Conservation (phyloP, 2,329 filamentous ascomycete genomes). For the Scorias spongiosa region DNA sequence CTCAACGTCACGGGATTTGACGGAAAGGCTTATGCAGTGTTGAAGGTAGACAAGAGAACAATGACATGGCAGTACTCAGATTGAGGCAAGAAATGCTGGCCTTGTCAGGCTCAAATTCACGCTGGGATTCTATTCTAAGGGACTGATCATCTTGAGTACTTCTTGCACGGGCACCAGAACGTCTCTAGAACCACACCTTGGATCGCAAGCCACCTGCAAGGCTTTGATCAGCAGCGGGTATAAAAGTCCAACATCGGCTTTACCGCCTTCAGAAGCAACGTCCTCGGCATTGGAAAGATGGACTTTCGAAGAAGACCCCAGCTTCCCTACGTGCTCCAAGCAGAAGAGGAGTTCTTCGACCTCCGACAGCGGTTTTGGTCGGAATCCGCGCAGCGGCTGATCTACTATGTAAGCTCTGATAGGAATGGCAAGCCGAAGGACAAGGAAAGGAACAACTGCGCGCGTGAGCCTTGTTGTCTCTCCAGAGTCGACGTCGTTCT, state of each 20-base stretch:
- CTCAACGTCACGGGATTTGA: slow-evolving; percentile 16
- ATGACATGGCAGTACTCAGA: slow-evolving; percentile 20
- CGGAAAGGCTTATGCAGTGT: slow-evolving; percentile 15
- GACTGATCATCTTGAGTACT: slow-evolving; percentile 19
- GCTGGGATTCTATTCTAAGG: background rate
- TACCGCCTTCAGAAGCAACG: slow-evolving; percentile 26
- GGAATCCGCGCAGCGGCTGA: slow-evolving; percentile 72
- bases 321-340: slow-evolving; percentile 47
- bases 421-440: slow-evolving; percentile 65
- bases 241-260: slow-evolving; percentile 64
- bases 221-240: slow-evolving; percentile 63
- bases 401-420: slow-evolving; percentile 80
- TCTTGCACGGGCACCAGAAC: slow-evolving; percentile 24
- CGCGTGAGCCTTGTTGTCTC: slow-evolving; percentile 50
- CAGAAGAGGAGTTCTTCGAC: slow-evolving; percentile 63
- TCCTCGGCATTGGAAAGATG: slow-evolving; percentile 7
- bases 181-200: slow-evolving; percentile 43
- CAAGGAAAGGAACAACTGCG: slow-evolving; percentile 64
- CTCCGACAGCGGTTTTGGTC: slow-evolving; percentile 75
- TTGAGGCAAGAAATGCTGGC: slow-evolving; percentile 5
- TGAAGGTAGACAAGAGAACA: slow-evolving; percentile 12
- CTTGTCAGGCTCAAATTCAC: too few species aligned
- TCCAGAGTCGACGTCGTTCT: slow-evolving; percentile 11
- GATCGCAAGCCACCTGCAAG: slow-evolving; percentile 43
- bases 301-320: slow-evolving; percentile 50